These are phyloP conservation scores for Collybiopsis luxurians DNA, from an alignment of 768 basidiomycete genomes.

Conservation along the genomic window DNA sequence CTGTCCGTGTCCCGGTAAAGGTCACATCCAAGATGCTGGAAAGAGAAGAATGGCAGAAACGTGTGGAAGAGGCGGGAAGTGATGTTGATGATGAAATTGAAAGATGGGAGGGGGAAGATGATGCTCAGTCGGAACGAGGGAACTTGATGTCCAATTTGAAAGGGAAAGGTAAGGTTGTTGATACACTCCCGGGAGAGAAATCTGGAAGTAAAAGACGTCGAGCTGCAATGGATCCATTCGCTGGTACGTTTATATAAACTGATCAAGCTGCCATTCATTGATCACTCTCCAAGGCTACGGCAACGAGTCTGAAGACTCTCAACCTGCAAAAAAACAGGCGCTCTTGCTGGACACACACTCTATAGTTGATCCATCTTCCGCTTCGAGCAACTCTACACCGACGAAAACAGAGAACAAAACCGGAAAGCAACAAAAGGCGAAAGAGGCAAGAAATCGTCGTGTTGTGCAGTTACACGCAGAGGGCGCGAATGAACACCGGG, in stretches of 20 bases:
- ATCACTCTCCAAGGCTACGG: background rate
- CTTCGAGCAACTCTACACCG: background rate
- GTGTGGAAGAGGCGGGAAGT: slow-evolving; percentile 47
- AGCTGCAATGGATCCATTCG: slow-evolving; percentile 61
- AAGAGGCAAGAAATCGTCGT: background rate
- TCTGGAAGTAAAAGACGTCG: slow-evolving; percentile 44
- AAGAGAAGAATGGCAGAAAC: slow-evolving; percentile 59
- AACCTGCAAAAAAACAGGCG: background rate
- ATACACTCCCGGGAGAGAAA: slow-evolving; percentile 22
- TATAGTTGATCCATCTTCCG: background rate
- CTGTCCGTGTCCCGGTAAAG: slow-evolving; percentile 42
- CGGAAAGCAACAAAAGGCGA: background rate
- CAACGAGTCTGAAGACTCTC: background rate
- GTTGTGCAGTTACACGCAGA: background rate
- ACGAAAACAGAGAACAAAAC: background rate
- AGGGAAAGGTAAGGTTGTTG: slow-evolving; percentile 37
- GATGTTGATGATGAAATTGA: slow-evolving; percentile 32
- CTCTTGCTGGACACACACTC: background rate
- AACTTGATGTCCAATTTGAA: slow-evolving; percentile 23
- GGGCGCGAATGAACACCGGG: too few relatives aligned
- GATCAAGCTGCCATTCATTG: too few relatives aligned
- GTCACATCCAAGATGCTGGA: slow-evolving; percentile 74
- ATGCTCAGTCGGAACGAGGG: background rate
- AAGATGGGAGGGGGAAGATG: slow-evolving; percentile 16
- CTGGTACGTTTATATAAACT: slow-evolving; percentile 19